phyloP scores from a whole-genome alignment of 805 yeast species.

The Trichomonascus vanleenenianus region DNA sequence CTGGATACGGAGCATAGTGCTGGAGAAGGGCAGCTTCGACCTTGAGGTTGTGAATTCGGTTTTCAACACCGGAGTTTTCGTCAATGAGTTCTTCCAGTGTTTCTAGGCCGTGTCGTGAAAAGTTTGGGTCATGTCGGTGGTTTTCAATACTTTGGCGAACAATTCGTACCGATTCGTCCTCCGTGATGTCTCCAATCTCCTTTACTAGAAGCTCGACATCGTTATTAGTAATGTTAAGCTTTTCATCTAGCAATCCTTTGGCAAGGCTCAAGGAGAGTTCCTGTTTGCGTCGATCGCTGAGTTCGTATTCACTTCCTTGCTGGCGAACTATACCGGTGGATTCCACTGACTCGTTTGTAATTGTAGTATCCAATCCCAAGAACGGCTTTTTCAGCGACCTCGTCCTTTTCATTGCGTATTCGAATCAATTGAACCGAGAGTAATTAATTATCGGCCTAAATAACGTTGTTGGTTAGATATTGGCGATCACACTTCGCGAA shows the following conservation, averaged over 20 bases:
- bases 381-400: no score
- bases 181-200: constrained; percentile 30
- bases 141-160: constrained; percentile 31
- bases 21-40: constrained; percentile 34
- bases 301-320: background rate
- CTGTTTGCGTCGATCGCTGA: constrained; percentile 6
- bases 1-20: constrained; percentile 50
- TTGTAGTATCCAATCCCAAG: no score
- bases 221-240: constrained; percentile 11
- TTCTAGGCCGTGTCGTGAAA: constrained; percentile 32
- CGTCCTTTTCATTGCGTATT: no score
- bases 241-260: constrained; percentile 1
- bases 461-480: no score
- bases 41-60: constrained; percentile 21
- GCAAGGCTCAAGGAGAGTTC: constrained; percentile 6
- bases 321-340: no score
- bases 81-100: constrained; percentile 24
- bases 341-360: no score
- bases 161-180: constrained; percentile 33
- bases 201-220: constrained; percentile 34
- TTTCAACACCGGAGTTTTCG: constrained; percentile 1
- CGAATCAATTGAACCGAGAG: no score
- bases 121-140: constrained; percentile 39
- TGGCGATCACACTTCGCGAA: no score
- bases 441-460: no score